Conservation (phyloP, 495 filamentous ascomycete species). For the Elasticomyces elasticus region DNA sequence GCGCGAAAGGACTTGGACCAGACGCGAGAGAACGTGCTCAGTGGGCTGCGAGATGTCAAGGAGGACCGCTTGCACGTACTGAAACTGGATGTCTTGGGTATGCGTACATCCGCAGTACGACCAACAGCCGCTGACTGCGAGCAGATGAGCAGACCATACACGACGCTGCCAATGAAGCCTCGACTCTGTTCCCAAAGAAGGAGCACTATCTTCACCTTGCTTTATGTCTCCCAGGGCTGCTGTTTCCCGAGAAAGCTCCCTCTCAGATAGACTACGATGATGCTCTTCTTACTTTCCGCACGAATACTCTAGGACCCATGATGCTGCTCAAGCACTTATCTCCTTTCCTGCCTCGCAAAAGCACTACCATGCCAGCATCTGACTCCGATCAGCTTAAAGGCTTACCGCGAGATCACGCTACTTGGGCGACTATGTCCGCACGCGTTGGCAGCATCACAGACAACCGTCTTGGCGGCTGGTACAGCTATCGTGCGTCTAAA, state of each 20-base stretch:
- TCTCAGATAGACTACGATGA: slow-evolving; percentile 46
- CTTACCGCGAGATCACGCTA: slow-evolving; percentile 36
- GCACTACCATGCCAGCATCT: slow-evolving; percentile 20
- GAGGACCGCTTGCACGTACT: slow-evolving; percentile 44
- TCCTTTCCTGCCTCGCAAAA: slow-evolving; percentile 50
- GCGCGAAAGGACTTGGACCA: slow-evolving; percentile 47
- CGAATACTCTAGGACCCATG: slow-evolving; percentile 64
- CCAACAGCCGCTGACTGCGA: neutral
- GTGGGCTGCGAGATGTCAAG: slow-evolving; percentile 38
- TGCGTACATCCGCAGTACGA: neutral
- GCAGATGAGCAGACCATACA: slow-evolving; percentile 42
- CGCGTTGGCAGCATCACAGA: slow-evolving; percentile 66
- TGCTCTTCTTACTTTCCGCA: slow-evolving; percentile 51
- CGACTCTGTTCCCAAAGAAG: slow-evolving; percentile 38
- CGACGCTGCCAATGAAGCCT: slow-evolving; percentile 30
- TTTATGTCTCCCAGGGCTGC: slow-evolving; percentile 60
- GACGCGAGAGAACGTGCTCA: slow-evolving; percentile 45
- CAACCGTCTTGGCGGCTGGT: slow-evolving; percentile 36
- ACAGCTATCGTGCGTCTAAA: slow-evolving; percentile 33
- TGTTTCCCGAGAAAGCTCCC: slow-evolving; percentile 66
- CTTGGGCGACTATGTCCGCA: slow-evolving; percentile 62
- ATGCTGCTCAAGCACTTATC: slow-evolving; percentile 67
- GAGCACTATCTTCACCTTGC: slow-evolving; percentile 54
- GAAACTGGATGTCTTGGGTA: slow-evolving; percentile 52
- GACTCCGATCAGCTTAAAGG: neutral